Percentiles rank a stretch among this genome's conserved stretches.
phyloP scores from a whole-genome alignment of 345 rosid species.

The Eucalyptus polyanthemos region DNA sequence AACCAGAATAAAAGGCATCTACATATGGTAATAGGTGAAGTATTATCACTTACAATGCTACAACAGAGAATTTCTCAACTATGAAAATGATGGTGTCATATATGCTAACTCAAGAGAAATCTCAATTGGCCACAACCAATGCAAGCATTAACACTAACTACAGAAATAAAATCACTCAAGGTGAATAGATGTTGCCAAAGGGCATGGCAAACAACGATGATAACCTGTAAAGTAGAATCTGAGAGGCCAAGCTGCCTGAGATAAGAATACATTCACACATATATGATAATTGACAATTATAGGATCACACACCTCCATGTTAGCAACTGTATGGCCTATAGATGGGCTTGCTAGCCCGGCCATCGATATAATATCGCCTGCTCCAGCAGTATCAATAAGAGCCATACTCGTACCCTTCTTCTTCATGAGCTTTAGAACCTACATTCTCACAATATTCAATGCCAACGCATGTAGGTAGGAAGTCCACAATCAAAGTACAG shows the following conservation, averaged over 20 bases:
- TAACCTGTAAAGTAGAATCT: not conserved
- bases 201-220: not conserved
- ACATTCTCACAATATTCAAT: slow-evolving; percentile 1
- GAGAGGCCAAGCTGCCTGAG: not conserved
- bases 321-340: slow-evolving; percentile 91
- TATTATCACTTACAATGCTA: not conserved
- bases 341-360: slow-evolving; percentile 83
- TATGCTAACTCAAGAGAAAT: not conserved
- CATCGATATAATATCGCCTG: slow-evolving; percentile 91
- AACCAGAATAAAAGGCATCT: not conserved
- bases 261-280: not conserved
- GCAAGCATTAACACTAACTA: not conserved
- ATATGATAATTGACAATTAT: not conserved
- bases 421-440: slow-evolving; percentile 95
- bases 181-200: not conserved
- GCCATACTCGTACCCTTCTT: slow-evolving; percentile 87
- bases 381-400: slow-evolving; percentile 79
- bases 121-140: not conserved
- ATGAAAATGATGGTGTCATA: not conserved
- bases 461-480: not conserved
- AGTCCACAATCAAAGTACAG: not conserved
- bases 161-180: not conserved
- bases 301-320: slow-evolving; percentile 41
- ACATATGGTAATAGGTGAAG: not conserved
- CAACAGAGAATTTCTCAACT: not conserved